phyloP scores from a whole-genome alignment of 202 grass and related monocot genomes.

The Panicum hallii region DNA sequence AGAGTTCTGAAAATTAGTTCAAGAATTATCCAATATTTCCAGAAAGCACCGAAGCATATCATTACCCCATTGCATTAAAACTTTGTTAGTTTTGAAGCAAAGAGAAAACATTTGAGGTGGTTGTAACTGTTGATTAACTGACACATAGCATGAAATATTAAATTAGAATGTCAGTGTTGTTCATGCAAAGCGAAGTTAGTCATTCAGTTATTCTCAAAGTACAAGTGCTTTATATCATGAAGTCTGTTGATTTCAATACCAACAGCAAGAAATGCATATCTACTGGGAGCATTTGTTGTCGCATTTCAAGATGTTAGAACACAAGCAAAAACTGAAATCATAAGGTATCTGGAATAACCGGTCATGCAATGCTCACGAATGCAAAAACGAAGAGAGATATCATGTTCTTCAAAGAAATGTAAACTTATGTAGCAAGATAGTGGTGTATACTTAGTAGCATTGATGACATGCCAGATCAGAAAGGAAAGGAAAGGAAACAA shows the following conservation, averaged over 20 bases:
- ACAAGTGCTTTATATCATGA: slow-evolving; percentile 29
- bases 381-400: slow-evolving; percentile 12
- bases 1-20: slow-evolving; percentile 27
- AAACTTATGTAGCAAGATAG: slow-evolving; percentile 14
- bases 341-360: not conserved
- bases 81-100: slow-evolving; percentile 12
- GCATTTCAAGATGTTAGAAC: slow-evolving; percentile 7
- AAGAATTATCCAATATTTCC: slow-evolving; percentile 29
- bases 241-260: not conserved
- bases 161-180: not conserved
- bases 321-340: not conserved
- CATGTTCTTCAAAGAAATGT: not conserved
- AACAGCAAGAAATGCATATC: slow-evolving; percentile 2
- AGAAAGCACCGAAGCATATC: slow-evolving; percentile 35
- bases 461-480: slow-evolving; percentile 2
- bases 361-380: not conserved
- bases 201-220: slow-evolving; percentile 22
- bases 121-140: not conserved
- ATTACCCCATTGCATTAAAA: slow-evolving; percentile 30
- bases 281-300: not conserved
- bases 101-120: slow-evolving; percentile 23
- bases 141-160: slow-evolving; percentile 3
- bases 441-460: slow-evolving; percentile 4
- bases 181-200: slow-evolving; percentile 2
- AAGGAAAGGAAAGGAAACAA: not conserved